Base-by-base conservation (phyloP, 345 rosid genomes). In the Jatropha curcas region DNA sequence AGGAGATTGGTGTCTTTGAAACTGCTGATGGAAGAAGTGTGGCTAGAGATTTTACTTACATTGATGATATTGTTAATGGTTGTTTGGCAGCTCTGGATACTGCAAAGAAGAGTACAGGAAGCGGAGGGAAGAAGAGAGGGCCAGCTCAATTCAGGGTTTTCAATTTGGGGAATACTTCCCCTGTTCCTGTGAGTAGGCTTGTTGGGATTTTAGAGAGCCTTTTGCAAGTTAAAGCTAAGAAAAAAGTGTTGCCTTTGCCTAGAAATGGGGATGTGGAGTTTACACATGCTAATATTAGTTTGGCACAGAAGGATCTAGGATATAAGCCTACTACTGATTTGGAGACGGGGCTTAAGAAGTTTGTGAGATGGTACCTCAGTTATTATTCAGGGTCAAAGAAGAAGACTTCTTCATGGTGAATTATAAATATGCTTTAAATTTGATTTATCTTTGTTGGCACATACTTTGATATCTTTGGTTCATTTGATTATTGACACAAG, bases 331-430 rank as follows among this genome's bases (percentile, higher is more conserved):
- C 75, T 2, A 37, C 68, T 33, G 69, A 72, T 72, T 83, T 89
- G 80, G 94, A 89, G 76, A 71, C 83, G 0, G 97, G 97, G 41
- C 30, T 87, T 77, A 89, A 85, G 75, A 87, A 91, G 86, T 91
- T 91, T 75, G 92, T 86, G 76, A 83, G 79, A 70, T 88, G 97
- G 97, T 91, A 89, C 28, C 74, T 84, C 76, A 72, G 81, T 12
- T 86, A 83, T 67, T 82, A 91, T 77, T 62, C 78, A 8, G 80
- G 71, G 30, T 81, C 88, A 13, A 86, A 81, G 76, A 81, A 77
- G 79, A 86, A 79, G 81, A 76, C 25, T 63, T 48, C 25, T 63
- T 48, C 70, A n/a, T 50, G 41, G 70, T 67, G 70, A 67, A 30
- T 67, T 4, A 14, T 2, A 20, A 19, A 19, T 19, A 1, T 30